These are phyloP conservation scores for Uronychia setigera DNA, from an alignment of 73 alveolate species.

Conservation along the genomic window DNA sequence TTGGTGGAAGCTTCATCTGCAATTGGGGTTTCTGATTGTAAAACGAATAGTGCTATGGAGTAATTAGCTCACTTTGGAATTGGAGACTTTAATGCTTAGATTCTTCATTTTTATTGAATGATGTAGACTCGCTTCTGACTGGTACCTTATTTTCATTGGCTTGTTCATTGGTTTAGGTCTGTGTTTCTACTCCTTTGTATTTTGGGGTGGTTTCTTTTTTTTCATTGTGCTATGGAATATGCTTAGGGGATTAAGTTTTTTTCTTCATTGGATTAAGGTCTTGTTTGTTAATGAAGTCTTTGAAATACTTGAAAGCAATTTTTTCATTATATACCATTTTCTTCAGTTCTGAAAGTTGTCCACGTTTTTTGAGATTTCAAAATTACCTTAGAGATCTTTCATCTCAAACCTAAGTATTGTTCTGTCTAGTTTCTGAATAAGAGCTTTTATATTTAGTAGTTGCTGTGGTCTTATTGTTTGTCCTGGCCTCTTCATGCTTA, in stretches of 20 bases:
- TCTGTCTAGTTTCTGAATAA: too few species aligned
- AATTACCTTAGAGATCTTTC: not conserved
- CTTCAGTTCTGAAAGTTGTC: not conserved
- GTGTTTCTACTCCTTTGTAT: not conserved
- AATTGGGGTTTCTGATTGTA: not conserved
- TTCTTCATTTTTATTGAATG: too few species aligned
- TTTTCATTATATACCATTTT: not conserved
- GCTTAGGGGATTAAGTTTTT: too few species aligned
- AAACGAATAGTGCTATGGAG: not conserved
- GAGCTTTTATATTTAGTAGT: too few species aligned
- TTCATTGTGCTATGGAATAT: too few species aligned
- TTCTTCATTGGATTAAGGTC: too few species aligned
- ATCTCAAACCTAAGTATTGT: too few species aligned
- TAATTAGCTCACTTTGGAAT: not conserved
- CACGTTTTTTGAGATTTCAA: not conserved
- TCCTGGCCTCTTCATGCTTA: too few species aligned
- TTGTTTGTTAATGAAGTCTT: not conserved
- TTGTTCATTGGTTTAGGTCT: not conserved
- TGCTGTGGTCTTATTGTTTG: too few species aligned
- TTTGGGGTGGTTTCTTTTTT: not conserved
- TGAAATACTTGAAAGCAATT: not conserved
- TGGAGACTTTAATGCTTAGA: too few species aligned
- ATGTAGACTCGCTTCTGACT: not conserved
- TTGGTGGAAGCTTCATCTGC: not conserved
- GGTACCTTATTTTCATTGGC: not conserved